A percentile compares a stretch with the other conserved stretches of the same genome.
Evolutionary conservation across 2,329 filamentous ascomycete genomes (phyloP).

Genomic region (Ceratocystis alfenasii): DNA sequence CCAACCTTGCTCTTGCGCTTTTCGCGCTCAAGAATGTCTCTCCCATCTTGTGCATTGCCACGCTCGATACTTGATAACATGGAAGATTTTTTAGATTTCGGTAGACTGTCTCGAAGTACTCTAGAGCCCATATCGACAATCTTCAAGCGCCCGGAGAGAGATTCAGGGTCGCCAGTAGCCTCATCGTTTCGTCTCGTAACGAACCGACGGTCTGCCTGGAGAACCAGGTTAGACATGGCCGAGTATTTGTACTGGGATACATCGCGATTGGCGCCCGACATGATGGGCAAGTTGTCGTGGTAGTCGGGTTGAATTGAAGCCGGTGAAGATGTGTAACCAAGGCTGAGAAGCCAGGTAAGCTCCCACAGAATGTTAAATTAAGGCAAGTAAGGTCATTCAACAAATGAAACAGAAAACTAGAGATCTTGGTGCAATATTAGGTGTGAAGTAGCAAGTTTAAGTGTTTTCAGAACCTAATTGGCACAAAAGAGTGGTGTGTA

Average conservation of each 20-base stretch:
- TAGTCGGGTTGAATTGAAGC: conserved; percentile 6
- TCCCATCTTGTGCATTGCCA: conserved; percentile 64
- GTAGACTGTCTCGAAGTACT: conserved; percentile 65
- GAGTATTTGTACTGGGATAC: conserved; percentile 98
- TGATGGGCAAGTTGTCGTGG: conserved; percentile 29
- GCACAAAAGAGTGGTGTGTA: conserved; percentile 4
- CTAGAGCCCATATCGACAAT: conserved; percentile 90
- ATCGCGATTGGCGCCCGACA: conserved; percentile 67
- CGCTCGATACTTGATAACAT: conserved; percentile 60
- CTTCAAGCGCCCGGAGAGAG: conserved; percentile 82
- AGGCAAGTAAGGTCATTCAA: conserved; percentile 17
- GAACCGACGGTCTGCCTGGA: conserved; percentile 97
- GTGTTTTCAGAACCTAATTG: conserved; percentile 19
- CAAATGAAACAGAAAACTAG: conserved; percentile 7
- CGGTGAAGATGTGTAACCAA: conserved; percentile 14
- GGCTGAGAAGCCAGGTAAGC: conserved; percentile 18
- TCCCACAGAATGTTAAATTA: conserved; percentile 17
- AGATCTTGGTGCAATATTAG: not conserved
- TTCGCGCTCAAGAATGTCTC: conserved; percentile 71
- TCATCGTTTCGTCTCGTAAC: conserved; percentile 87
- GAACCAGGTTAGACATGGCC: conserved; percentile 99
- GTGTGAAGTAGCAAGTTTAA: not conserved
- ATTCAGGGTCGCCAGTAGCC: conserved; percentile 93
- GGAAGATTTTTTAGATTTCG: conserved; percentile 65
- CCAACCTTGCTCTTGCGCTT: conserved; percentile 80